Base-by-base conservation (phyloP, 208 protist genomes). In the Phytomonas francai region DNA sequence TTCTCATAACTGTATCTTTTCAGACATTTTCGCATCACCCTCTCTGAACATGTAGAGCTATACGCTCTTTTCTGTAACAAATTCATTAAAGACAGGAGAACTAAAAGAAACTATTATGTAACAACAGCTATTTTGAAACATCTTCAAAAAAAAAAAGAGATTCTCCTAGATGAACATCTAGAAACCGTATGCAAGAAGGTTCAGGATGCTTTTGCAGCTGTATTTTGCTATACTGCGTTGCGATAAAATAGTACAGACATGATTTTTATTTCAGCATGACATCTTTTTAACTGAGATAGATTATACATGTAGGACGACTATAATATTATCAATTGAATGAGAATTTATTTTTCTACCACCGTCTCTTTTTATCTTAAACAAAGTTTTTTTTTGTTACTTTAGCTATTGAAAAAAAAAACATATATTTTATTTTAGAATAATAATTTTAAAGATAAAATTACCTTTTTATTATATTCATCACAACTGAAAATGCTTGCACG, bases 251-350 rank as follows among this genome's bases (percentile, higher is more conserved):
- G 81, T 60, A 78, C 79, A 30, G 78, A 90, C 19, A 80, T 92
- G 61, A 78, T 93, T n/a, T 79, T 25, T 56, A 60, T 39, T 72
- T 64, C 64, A 63, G 71, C 63, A 60, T 74, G 64, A 67, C 11
- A 97, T 88, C 30, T 97, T 99, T 72, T 98, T 98, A 54, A 97
- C 92, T n/a, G 97, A 97, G 78, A 97, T 97, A 80, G 88, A 77
- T 61, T 89, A 99, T 75, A 93, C 77, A 28, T 93, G 90, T 81
- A 80, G 83, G 45, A 93, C 88, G 8, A 70, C 72, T 6, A 76
- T 70, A 97, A 65, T 97, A 98, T 83, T 92, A 95, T 56, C 67
- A 45, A 39, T 25, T 5, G 31, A 14, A 9, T 42, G 22, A 64
- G 45, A 42, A 9, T 49, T 49, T 28, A 7, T 32, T 22, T 22